phyloP scores from a whole-genome alignment of 805 yeast genomes.

The Priceomyces carsonii region DNA sequence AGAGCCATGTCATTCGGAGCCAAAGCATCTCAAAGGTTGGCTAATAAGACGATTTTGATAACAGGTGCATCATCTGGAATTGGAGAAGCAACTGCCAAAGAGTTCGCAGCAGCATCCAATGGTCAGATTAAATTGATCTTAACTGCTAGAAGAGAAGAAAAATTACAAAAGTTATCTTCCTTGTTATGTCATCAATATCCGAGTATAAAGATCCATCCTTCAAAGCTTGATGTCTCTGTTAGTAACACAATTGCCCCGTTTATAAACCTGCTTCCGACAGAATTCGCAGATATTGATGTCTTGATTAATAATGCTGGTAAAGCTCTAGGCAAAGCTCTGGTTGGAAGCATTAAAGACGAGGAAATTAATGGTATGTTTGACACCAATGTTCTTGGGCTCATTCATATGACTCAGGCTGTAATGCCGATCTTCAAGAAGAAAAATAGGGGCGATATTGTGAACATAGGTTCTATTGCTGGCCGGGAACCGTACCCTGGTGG shows the following conservation, averaged over 20 bases:
- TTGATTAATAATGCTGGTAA: slow-evolving; percentile 42
- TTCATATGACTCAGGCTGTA: slow-evolving; percentile 38
- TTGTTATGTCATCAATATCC: slow-evolving; percentile 25
- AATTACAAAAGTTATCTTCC: slow-evolving; percentile 24
- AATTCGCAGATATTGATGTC: slow-evolving; percentile 37
- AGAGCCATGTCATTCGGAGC: slow-evolving; percentile 40
- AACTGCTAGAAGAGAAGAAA: slow-evolving; percentile 39
- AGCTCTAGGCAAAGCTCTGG: slow-evolving; percentile 34
- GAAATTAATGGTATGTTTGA: slow-evolving; percentile 38
- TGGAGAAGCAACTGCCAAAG: slow-evolving; percentile 43
- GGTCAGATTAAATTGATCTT: slow-evolving; percentile 37
- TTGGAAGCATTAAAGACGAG: slow-evolving; percentile 29
- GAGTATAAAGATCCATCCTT: slow-evolving; percentile 27
- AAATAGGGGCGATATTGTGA: slow-evolving; percentile 37
- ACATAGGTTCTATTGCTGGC: slow-evolving; percentile 41
- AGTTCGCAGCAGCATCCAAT: slow-evolving; percentile 39
- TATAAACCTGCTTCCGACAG: slow-evolving; percentile 28
- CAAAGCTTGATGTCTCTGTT: slow-evolving; percentile 32
- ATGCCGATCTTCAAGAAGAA: slow-evolving; percentile 36
- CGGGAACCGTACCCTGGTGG: slow-evolving; percentile 41
- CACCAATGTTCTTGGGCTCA: slow-evolving; percentile 38
- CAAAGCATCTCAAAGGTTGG: slow-evolving; percentile 40
- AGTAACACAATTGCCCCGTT: slow-evolving; percentile 28
- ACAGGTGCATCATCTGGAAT: slow-evolving; percentile 47
- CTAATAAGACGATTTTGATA: slow-evolving; percentile 35